phyloP scores from a whole-genome alignment of 2,329 filamentous ascomycete genomes.

The Ophiostoma himal-ulmi region DNA sequence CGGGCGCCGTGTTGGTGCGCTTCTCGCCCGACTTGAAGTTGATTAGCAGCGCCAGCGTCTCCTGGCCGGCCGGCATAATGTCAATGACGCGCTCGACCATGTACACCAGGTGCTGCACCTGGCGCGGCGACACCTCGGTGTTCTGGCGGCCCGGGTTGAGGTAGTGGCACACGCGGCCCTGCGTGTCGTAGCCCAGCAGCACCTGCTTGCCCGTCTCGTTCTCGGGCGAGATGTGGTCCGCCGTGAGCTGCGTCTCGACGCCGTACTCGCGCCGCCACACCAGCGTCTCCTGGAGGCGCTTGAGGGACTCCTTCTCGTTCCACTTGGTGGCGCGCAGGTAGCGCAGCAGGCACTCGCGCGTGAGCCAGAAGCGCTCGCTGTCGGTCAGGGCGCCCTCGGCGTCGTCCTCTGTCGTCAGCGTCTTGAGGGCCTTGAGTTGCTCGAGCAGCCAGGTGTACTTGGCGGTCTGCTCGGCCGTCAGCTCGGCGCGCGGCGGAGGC shows the following conservation, averaged over 20 bases:
- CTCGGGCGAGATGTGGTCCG: constrained; percentile 85
- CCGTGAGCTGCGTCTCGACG: constrained; percentile 62
- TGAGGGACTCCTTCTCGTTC: constrained; percentile 67
- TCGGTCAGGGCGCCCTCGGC: constrained; percentile 64
- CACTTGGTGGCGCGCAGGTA: constrained; percentile 94
- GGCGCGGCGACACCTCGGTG: constrained; percentile 76
- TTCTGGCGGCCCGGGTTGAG: constrained; percentile 88
- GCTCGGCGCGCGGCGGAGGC: constrained; percentile 49
- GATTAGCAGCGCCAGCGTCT: constrained; percentile 79
- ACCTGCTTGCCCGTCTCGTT: constrained; percentile 97
- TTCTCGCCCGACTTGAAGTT: constrained; percentile 80
- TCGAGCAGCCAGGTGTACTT: constrained; percentile 78
- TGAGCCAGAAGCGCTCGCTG: constrained; percentile 81
- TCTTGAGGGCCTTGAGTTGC: constrained; percentile 61
- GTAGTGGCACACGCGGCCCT: constrained; percentile 83
- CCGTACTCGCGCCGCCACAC: constrained; percentile 90
- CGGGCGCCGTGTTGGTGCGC: constrained; percentile 66
- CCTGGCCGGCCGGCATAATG: constrained; percentile 78
- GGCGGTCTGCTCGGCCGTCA: constrained; percentile 69
- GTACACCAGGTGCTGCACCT: constrained; percentile 90
- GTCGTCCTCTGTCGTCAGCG: constrained; percentile 48
- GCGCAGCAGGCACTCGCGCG: constrained; percentile 82
- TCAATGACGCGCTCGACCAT: constrained; percentile 91
- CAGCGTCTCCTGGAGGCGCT: constrained; percentile 73
- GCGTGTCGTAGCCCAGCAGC: constrained; percentile 78